Base-by-base conservation (phyloP, 1,284 basidiomycete species). In the Sporisorium iseilematis-ciliati region DNA sequence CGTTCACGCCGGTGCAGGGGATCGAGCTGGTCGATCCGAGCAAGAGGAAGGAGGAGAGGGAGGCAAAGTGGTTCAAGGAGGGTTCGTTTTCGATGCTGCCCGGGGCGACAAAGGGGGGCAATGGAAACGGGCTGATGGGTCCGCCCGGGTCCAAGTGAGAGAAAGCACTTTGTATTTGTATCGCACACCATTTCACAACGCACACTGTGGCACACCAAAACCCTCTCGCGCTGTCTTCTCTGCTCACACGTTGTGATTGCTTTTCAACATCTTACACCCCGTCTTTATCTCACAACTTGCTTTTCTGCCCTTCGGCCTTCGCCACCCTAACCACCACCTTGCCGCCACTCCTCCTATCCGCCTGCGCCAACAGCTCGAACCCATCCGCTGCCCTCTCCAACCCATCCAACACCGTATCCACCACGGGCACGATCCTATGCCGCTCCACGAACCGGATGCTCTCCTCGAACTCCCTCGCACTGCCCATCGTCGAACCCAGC, bases 1-100 rank as follows among this genome's bases (percentile, higher is more conserved):
- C 92, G 10, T 96, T 99, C 67, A 99, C 96, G 6, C 96, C 96
- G 10, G 92, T 95, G 7, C 96, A 98, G 90, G 96, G 78, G 41
- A 82, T 87, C 64, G 86, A 87, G 62, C 74, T 87, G 50, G 84
- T 86, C 21, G 86, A 87, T 65, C 86, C 86, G 31, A 84, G 66
- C 46, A 78, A 69, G 50, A 80, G 75, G 50, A 1, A 10, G 5
- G 38, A 21, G 81, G 81, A 21, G 59, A 21, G 7, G 16, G 85
- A 87, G 57, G 82, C 80, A 1, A 86, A 85, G 57, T 87, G 86
- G 86, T 87, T 83, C 69, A 75, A 79, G 21, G 77, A 85, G 43
- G 85, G 84, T 29, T 77, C 80, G 31, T 85, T 85, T 65, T 84
- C 81, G n/a, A 57, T 84, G 51, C 46, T 82, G 49, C 81, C 80